A percentile compares a stretch with the other conserved stretches of the same genome.
phyloP scores from a whole-genome alignment of 2,329 filamentous ascomycete species.

The Eutypella sp. region DNA sequence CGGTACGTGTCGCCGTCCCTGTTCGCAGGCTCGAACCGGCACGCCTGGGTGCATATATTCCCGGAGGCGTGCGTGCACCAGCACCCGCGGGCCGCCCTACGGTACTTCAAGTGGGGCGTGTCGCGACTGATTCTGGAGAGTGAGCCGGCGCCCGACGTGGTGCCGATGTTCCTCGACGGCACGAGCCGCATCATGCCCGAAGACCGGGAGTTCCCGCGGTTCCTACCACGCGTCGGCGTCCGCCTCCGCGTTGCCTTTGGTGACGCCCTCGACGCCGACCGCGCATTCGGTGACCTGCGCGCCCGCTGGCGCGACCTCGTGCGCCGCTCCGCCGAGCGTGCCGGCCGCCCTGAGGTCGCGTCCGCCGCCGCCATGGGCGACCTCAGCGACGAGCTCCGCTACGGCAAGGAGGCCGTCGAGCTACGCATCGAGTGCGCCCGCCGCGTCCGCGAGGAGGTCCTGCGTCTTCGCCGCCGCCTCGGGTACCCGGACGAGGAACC shows the following conservation, averaged over 20 bases:
- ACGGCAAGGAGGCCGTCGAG: constrained; percentile 68
- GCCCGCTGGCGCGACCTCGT: constrained; percentile 67
- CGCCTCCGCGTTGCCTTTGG: constrained; percentile 73
- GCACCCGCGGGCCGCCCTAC: constrained; percentile 69
- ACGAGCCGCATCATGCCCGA: constrained; percentile 87
- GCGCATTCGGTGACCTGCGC: constrained; percentile 72
- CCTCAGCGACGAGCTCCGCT: constrained; percentile 62
- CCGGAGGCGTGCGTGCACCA: constrained; percentile 95
- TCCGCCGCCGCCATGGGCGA: constrained; percentile 57
- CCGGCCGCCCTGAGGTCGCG: no score
- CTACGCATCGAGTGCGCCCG: constrained; percentile 76
- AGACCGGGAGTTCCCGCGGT: constrained; percentile 70
- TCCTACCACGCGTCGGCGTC: constrained; percentile 70
- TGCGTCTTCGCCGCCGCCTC: constrained; percentile 66
- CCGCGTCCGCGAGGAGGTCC: constrained; percentile 71
- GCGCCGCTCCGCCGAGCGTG: constrained; percentile 23
- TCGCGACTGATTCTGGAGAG: constrained; percentile 87
- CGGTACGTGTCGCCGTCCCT: constrained; percentile 66
- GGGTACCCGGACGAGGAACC: constrained; percentile 79
- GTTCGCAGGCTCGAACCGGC: constrained; percentile 53
- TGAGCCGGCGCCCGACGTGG: constrained; percentile 78
- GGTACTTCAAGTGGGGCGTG: constrained; percentile 98
- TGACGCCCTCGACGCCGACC: constrained; percentile 67
- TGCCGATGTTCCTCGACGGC: constrained; percentile 93
- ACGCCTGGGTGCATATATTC: constrained; percentile 91